Evolutionary conservation across 345 rosid genomes (phyloP).

Genomic region (Sisymbrium irio): DNA sequence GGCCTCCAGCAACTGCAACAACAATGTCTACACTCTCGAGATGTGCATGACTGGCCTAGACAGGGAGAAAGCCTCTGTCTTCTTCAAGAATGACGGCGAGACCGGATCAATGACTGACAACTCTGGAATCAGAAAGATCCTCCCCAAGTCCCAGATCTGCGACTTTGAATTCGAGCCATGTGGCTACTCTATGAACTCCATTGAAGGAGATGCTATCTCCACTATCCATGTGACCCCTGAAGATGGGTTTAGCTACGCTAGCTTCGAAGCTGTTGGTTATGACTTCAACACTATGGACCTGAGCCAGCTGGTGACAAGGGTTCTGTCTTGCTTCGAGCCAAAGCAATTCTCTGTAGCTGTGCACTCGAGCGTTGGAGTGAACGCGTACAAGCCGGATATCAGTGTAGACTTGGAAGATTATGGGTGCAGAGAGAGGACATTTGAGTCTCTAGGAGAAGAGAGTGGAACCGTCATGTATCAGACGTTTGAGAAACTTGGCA

Average conservation of each 20-base stretch:
- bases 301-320: constrained; percentile 59
- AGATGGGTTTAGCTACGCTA: constrained; percentile 94
- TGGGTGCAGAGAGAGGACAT: constrained; percentile 32
- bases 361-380: constrained; percentile 40
- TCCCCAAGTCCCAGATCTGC: constrained; percentile 77
- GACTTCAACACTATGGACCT: constrained; percentile 43
- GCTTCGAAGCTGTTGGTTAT: constrained; percentile 89
- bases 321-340: constrained; percentile 74
- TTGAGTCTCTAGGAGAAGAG: constrained; percentile 37
- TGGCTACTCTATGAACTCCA: constrained; percentile 94
- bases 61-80: constrained; percentile 63
- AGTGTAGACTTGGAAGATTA: constrained; percentile 48
- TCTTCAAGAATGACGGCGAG: constrained; percentile 56
- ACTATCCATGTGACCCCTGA: constrained; percentile 94
- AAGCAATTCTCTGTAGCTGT: constrained; percentile 69
- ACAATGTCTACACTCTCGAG: constrained; percentile 64
- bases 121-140: constrained; percentile 89
- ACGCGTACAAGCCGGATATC: constrained; percentile 37
- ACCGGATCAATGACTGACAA: constrained; percentile 58
- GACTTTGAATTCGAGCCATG: constrained; percentile 96
- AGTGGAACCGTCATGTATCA: constrained; percentile 38
- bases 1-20: not conserved
- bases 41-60: constrained; percentile 97
- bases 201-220: constrained; percentile 76
- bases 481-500: constrained; percentile 29